Conservation (phyloP, 2,329 filamentous ascomycete species). For the Fusarium secorum region DNA sequence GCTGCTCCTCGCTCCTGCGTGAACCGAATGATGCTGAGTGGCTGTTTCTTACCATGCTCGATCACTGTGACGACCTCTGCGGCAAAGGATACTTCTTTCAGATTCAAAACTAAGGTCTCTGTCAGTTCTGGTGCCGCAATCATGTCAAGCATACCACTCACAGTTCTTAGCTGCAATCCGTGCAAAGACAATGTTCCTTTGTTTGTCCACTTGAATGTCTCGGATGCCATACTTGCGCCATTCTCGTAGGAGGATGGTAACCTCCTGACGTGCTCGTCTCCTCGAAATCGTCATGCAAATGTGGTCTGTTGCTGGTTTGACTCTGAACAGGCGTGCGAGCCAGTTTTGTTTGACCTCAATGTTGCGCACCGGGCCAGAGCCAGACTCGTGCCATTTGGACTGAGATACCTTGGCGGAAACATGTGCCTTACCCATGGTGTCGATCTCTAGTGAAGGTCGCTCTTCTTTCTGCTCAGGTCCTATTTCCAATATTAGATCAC, state of each 20-base stretch:
- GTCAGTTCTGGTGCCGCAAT: conserved; percentile 30
- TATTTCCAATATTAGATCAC: conserved; percentile 7
- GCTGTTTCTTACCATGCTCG: conserved; percentile 79
- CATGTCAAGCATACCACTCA: conserved; percentile 55
- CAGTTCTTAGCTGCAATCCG: conserved; percentile 79
- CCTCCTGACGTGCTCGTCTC: conserved; percentile 77
- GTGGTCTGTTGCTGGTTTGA: conserved; percentile 81
- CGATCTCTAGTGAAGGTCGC: conserved; percentile 13
- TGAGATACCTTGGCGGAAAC: conserved; percentile 20
- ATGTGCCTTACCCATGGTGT: conserved; percentile 32
- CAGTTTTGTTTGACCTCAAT: conserved; percentile 81
- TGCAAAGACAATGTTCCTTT: conserved; percentile 80
- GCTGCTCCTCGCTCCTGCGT: conserved; percentile 92
- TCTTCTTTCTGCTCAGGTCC: conserved; percentile 26
- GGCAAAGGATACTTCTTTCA: conserved; percentile 89
- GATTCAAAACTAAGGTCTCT: conserved; percentile 68
- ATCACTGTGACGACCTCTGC: conserved; percentile 89
- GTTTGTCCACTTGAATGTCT: conserved; percentile 80
- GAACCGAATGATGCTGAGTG: conserved; percentile 82
- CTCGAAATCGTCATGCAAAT: conserved; percentile 76
- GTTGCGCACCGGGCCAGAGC: conserved; percentile 55
- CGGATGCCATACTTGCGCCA: conserved; percentile 86
- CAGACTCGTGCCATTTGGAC: conserved; percentile 47
- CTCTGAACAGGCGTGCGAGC: conserved; percentile 86
- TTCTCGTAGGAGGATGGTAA: conserved; percentile 76